Evolutionary conservation across 768 basidiomycete genomes (phyloP).

Genomic region (Roridomyces roridus): DNA sequence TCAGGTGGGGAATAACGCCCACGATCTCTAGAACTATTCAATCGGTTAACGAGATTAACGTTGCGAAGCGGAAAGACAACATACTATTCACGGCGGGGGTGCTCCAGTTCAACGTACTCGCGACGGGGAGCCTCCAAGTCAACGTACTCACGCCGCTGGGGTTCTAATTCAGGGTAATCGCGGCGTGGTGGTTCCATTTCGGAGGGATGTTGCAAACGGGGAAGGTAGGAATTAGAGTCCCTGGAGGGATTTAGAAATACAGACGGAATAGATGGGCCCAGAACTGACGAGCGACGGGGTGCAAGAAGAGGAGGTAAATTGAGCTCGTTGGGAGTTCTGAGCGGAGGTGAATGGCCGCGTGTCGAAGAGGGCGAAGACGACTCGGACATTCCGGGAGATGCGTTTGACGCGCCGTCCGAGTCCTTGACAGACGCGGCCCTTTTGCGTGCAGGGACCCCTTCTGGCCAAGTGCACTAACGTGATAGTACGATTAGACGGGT

Average conservation of each 20-base stretch:
- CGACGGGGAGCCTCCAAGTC: no score
- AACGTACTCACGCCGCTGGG: neutral
- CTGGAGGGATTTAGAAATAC: neutral
- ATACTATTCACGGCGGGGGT: constrained; percentile 19
- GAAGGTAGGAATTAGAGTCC: constrained; percentile 10
- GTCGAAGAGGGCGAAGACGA: constrained; percentile 71
- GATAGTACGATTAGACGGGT: constrained; percentile 17
- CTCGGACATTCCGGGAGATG: constrained; percentile 75
- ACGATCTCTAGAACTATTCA: constrained; percentile 38
- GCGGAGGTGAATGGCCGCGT: constrained; percentile 68
- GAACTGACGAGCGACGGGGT: constrained; percentile 47
- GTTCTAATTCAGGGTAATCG: constrained; percentile 14
- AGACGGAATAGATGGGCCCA: constrained; percentile 6
- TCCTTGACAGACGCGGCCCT: constrained; percentile 66
- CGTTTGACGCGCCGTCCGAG: constrained; percentile 56
- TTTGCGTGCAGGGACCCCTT: constrained; percentile 75
- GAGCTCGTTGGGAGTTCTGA: constrained; percentile 46
- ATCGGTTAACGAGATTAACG: constrained; percentile 16
- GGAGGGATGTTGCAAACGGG: constrained; percentile 10
- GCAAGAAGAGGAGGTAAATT: constrained; percentile 47
- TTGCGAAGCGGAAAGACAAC: neutral
- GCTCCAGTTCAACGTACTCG: no score
- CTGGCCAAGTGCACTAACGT: constrained; percentile 82
- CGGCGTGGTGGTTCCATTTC: constrained; percentile 19
- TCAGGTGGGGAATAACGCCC: constrained; percentile 54